These are phyloP conservation scores for Leucocoprinus gongylophorus DNA, from an alignment of 1,284 basidiomycete species.

Conservation along the genomic window DNA sequence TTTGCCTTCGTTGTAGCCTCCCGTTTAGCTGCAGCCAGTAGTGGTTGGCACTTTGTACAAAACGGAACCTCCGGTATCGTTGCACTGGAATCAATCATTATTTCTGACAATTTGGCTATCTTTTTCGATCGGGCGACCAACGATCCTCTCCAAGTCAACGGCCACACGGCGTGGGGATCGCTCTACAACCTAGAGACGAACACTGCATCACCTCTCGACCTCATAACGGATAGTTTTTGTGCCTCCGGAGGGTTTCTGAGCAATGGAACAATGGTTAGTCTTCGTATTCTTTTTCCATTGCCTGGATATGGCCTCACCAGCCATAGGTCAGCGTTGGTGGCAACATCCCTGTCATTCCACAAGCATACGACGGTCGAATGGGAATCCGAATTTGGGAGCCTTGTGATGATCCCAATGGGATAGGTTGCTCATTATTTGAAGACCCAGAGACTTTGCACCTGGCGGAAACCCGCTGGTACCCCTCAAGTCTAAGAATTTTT, in stretches of 20 bases:
- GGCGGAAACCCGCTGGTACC: constrained; percentile 75
- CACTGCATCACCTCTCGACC: constrained; percentile 52
- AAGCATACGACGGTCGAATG: constrained; percentile 68
- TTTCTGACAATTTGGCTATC: constrained; percentile 62
- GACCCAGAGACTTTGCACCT: constrained; percentile 56
- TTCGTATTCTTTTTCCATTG: constrained; percentile 60
- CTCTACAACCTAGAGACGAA: constrained; percentile 64
- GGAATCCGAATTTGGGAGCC: constrained; percentile 68
- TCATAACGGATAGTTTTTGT: constrained; percentile 79
- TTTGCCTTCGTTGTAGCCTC: not conserved
- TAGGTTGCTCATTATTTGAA: constrained; percentile 57
- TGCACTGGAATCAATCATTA: constrained; percentile 72
- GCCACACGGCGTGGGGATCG: constrained; percentile 74
- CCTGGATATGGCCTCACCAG: not conserved
- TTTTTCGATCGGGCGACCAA: constrained; percentile 81
- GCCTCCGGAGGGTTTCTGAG: constrained; percentile 73
- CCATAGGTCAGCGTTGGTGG: constrained; percentile 36
- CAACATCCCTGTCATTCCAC: constrained; percentile 59
- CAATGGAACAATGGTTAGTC: constrained; percentile 70
- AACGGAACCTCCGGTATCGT: constrained; percentile 69
- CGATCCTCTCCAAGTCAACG: constrained; percentile 64
- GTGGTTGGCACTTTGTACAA: constrained; percentile 29
- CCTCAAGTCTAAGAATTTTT: constrained; percentile 56
- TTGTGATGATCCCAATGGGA: constrained; percentile 46
- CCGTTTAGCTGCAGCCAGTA: not conserved